Percentiles rank a stretch among this genome's conserved stretches.
Conservation (phyloP, 257 asterid species). For the Ligustrum vulgare region DNA sequence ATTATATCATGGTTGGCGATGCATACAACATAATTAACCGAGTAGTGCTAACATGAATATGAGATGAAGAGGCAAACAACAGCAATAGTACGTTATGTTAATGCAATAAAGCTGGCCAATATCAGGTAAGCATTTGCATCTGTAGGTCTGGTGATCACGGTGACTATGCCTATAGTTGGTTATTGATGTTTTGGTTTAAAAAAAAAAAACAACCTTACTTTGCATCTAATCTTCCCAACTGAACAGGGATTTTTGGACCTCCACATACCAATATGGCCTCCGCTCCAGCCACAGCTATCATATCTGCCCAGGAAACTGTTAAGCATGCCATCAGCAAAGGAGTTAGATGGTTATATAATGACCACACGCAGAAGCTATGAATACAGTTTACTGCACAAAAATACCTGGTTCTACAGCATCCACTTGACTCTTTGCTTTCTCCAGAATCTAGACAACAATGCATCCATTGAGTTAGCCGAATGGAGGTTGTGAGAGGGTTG, state of each 20-base stretch:
- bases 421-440: slow-evolving; percentile 66
- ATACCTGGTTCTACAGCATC: slow-evolving; percentile 66
- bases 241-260: slow-evolving; percentile 76
- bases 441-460: slow-evolving; percentile 67
- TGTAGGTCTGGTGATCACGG: slow-evolving; percentile 1
- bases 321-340: slow-evolving; percentile 25
- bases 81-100: neutral
- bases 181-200: neutral
- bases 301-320: slow-evolving; percentile 87
- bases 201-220: slow-evolving; percentile 36
- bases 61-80: neutral
- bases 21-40: neutral
- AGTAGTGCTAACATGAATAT: neutral
- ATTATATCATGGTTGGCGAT: neutral
- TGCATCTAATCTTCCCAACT: slow-evolving; percentile 78
- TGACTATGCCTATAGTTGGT: neutral
- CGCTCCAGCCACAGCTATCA: slow-evolving; percentile 91
- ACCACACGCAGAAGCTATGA: slow-evolving; percentile 5
- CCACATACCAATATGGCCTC: slow-evolving; percentile 86
- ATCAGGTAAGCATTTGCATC: neutral
- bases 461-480: slow-evolving; percentile 45
- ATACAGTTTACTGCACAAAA: slow-evolving; percentile 8
- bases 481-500: slow-evolving; percentile 29
- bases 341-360: slow-evolving; percentile 14
- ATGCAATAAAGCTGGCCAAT: neutral